Percentiles rank a stretch among this genome's conserved stretches.
These are phyloP conservation scores for Ogataea parapolymorpha DNA, from an alignment of 805 yeast species.

Conservation along the genomic window DNA sequence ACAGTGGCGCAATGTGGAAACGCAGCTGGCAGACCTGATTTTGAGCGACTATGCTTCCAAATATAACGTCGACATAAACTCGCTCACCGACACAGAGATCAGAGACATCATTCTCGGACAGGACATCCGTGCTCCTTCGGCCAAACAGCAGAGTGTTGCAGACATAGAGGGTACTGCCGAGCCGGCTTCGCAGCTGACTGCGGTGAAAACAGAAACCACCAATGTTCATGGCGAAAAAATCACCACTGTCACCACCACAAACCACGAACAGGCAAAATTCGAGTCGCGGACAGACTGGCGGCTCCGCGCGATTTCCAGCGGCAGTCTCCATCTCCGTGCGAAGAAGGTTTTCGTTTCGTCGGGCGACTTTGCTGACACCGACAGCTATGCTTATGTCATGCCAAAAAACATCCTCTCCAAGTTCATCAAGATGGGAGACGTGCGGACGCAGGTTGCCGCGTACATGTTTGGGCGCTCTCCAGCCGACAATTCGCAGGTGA, in stretches of 20 bases:
- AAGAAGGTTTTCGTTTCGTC: slow-evolving; percentile 71
- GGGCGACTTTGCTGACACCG: slow-evolving; percentile 53
- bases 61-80: slow-evolving; percentile 78
- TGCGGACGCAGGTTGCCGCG: slow-evolving; percentile 79
- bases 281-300: slow-evolving; percentile 91
- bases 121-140: slow-evolving; percentile 87
- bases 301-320: slow-evolving; percentile 73
- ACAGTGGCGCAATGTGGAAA: slow-evolving; percentile 90
- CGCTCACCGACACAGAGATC: slow-evolving; percentile 89
- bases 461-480: slow-evolving; percentile 80
- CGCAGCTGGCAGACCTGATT: slow-evolving; percentile 83
- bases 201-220: slow-evolving; percentile 75
- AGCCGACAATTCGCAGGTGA: slow-evolving; percentile 62
- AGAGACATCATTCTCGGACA: slow-evolving; percentile 94
- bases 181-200: slow-evolving; percentile 52
- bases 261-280: slow-evolving; percentile 81
- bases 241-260: slow-evolving; percentile 86
- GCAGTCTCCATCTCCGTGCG: slow-evolving; percentile 67
- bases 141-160: slow-evolving; percentile 77
- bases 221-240: slow-evolving; percentile 97
- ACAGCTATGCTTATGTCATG: slow-evolving; percentile 64
- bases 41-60: slow-evolving; percentile 80
- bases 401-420: slow-evolving; percentile 79
- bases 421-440: slow-evolving; percentile 77
- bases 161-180: slow-evolving; percentile 57